Percentiles rank a stretch among this genome's conserved stretches.
phyloP scores from a whole-genome alignment of 352 stramenopile genomes.

The Globisporangium abappressorium region DNA sequence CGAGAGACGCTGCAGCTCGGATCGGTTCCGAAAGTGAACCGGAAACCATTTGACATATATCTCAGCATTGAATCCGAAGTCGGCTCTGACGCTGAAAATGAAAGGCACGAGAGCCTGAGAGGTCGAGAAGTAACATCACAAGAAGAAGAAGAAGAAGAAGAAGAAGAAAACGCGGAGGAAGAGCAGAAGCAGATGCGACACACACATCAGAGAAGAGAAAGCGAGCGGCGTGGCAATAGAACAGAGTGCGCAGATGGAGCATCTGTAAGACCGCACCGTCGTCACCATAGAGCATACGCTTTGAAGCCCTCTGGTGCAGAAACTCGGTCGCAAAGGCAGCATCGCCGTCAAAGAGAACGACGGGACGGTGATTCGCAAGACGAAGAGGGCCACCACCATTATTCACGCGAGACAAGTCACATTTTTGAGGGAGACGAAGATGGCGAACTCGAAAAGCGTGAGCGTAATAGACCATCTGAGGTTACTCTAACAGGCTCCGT shows the following conservation, averaged over 20 bases:
- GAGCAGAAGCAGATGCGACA: neutral
- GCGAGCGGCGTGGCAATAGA: neutral
- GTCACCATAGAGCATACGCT: too few relatives aligned
- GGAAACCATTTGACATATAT: conserved; percentile 13
- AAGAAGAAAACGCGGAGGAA: neutral
- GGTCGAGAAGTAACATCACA: neutral
- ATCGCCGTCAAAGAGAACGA: neutral
- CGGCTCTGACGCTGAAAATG: neutral
- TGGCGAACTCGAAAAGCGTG: neutral
- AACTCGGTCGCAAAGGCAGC: neutral
- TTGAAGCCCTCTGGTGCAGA: neutral
- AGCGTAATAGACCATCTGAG: conserved; percentile 12
- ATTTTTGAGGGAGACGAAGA: neutral
- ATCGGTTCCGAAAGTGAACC: conserved; percentile 7
- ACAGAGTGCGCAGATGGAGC: neutral
- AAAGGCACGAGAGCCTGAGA: neutral
- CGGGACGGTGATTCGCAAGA: neutral
- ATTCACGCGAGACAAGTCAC: neutral
- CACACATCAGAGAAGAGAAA: neutral
- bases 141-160: neutral
- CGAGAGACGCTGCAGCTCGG: neutral
- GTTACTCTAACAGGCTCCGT: conserved; percentile 11
- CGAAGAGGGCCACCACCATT: neutral
- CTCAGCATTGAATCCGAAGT: conserved; percentile 10
- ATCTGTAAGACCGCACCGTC: neutral